A percentile compares a stretch with the other conserved stretches of the same genome.
phyloP scores from a whole-genome alignment of 352 stramenopile genomes.

The Pythium insidiosum region DNA sequence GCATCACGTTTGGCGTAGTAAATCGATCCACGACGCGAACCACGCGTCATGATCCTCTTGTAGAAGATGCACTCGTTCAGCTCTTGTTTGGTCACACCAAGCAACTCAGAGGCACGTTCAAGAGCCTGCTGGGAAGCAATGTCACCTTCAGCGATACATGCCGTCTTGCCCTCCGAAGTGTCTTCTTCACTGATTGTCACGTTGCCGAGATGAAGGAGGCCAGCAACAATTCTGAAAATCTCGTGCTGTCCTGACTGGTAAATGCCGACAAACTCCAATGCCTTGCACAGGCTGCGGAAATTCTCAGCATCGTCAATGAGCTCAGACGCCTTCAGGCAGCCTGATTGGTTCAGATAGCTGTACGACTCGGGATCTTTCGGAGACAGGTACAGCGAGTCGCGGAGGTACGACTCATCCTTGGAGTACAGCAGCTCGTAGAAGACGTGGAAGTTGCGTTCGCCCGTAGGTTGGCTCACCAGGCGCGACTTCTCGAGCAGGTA shows the following conservation, averaged over 20 bases:
- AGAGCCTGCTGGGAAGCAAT: conserved; percentile 37
- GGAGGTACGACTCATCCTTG: conserved; percentile 39
- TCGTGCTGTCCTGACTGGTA: conserved; percentile 47
- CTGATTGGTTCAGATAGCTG: conserved; percentile 69
- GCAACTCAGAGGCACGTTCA: conserved; percentile 38
- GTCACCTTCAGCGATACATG: conserved; percentile 42
- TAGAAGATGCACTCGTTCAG: conserved; percentile 69
- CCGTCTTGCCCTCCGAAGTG: conserved; percentile 65
- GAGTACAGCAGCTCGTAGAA: conserved; percentile 80
- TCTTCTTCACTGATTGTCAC: conserved; percentile 64
- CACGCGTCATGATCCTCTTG: conserved; percentile 72
- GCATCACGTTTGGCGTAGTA: conserved; percentile 71
- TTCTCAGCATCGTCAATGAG: conserved; percentile 64
- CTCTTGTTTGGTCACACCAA: conserved; percentile 55
- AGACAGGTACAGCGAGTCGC: conserved; percentile 39
- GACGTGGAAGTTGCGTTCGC: conserved; percentile 83
- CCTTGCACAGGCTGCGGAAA: conserved; percentile 52
- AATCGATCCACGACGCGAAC: conserved; percentile 64
- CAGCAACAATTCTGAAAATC: conserved; percentile 70
- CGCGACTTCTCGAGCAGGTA: conserved; percentile 81
- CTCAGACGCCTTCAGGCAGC: conserved; percentile 59
- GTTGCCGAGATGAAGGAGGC: conserved; percentile 74
- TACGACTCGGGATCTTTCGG: conserved; percentile 55
- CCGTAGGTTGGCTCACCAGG: conserved; percentile 63
- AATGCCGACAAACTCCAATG: conserved; percentile 71